Evolutionary conservation across 2,329 filamentous ascomycete species (phyloP).

Genomic region (Phialophora macrospora): DNA sequence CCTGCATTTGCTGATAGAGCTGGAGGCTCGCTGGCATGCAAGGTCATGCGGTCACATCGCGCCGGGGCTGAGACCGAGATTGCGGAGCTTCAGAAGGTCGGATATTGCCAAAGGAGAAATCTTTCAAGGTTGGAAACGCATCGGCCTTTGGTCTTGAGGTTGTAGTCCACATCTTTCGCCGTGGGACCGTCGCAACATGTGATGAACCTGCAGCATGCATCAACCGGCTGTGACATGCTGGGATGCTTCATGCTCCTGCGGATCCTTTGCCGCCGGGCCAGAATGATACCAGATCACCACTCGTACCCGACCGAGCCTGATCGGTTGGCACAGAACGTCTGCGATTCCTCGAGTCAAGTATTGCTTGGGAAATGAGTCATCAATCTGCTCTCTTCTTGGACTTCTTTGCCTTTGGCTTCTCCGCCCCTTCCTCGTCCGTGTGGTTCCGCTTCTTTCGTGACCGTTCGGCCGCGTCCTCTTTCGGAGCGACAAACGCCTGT

Average conservation of each 20-base stretch:
- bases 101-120: background rate
- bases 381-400: conserved; percentile 22
- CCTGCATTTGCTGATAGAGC: background rate
- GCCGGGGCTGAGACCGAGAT: background rate
- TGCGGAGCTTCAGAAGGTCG: background rate
- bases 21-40: background rate
- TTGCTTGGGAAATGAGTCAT: background rate
- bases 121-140: background rate
- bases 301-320: background rate
- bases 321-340: background rate
- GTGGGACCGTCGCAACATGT: background rate
- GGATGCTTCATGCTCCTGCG: background rate
- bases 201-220: background rate
- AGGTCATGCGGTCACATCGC: background rate
- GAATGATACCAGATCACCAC: background rate
- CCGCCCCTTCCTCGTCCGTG: conserved; percentile 22
- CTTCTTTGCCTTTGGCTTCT: conserved; percentile 26
- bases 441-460: conserved; percentile 47
- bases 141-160: background rate
- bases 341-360: background rate
- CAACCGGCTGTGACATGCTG: background rate
- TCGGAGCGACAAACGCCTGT: conserved; percentile 84
- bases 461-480: conserved; percentile 70
- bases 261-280: background rate
- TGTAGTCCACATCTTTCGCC: background rate